Conservation (phyloP, 345 rosid species). For the Dovyalis caffra region DNA sequence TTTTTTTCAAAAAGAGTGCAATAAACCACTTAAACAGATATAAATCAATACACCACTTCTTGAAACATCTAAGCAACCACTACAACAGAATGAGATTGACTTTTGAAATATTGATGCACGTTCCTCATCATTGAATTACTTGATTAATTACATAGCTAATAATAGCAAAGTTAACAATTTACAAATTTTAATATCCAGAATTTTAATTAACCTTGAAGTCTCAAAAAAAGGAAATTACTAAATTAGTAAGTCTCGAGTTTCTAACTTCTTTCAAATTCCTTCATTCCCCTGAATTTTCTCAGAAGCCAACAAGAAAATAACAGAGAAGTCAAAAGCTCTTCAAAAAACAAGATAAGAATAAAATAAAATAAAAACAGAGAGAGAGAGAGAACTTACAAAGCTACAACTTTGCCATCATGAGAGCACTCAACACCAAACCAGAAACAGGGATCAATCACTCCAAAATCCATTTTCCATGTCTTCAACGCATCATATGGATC, state of each 20-base stretch:
- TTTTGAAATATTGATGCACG: background rate
- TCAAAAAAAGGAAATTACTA: background rate
- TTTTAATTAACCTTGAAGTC: background rate
- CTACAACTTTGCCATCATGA: conserved; percentile 47
- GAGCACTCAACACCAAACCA: conserved; percentile 88
- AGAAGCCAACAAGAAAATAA: background rate
- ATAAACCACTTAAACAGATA: background rate
- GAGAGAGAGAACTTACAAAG: conserved; percentile 49
- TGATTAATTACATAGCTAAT: background rate
- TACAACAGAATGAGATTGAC: background rate
- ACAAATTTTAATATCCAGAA: background rate
- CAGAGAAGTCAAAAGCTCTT: background rate
- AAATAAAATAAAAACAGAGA: too few relatives aligned
- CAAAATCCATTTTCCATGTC: conserved; percentile 49
- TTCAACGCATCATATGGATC: conserved; percentile 73
- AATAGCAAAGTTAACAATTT: background rate
- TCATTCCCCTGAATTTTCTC: background rate
- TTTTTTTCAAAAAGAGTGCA: background rate
- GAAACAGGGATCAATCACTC: conserved; percentile 53
- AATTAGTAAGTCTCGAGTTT: background rate
- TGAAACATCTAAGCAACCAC: background rate
- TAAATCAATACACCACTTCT: too few relatives aligned
- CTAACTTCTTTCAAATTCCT: background rate
- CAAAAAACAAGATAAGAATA: background rate
- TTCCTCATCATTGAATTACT: background rate